These are phyloP conservation scores for Fusarium pininemorale DNA, from an alignment of 2,329 filamentous ascomycete genomes.

Conservation along the genomic window DNA sequence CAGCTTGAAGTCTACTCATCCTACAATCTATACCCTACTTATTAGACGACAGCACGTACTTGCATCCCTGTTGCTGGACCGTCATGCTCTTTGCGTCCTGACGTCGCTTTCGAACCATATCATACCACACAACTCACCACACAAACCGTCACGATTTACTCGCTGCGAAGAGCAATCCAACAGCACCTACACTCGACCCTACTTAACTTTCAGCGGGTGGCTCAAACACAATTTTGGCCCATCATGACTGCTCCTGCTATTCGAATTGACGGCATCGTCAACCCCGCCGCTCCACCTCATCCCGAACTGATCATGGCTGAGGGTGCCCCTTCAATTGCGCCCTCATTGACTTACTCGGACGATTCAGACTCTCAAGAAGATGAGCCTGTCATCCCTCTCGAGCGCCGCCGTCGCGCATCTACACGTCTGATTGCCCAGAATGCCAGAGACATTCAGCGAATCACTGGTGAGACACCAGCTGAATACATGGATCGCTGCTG, in stretches of 20 bases:
- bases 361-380: constrained; percentile 69
- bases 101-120: constrained; percentile 27
- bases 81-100: constrained; percentile 40
- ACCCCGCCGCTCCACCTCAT: constrained; percentile 52
- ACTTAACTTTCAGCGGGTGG: constrained; percentile 11
- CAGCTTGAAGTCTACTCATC: neutral
- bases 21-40: neutral
- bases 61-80: constrained; percentile 15
- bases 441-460: constrained; percentile 68
- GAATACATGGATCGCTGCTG: constrained; percentile 71
- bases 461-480: constrained; percentile 71
- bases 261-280: constrained; percentile 47
- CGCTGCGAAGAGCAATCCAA: constrained; percentile 32
- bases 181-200: constrained; percentile 20
- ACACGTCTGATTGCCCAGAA: constrained; percentile 73
- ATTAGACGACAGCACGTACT: constrained; percentile 1
- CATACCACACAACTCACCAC: neutral
- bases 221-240: constrained; percentile 23
- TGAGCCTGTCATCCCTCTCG: constrained; percentile 52
- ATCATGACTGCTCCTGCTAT: constrained; percentile 45
- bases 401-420: constrained; percentile 70
- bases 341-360: constrained; percentile 70
- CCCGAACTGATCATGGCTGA: constrained; percentile 57
- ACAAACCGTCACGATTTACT: constrained; percentile 19
- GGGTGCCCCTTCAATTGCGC: constrained; percentile 62